Evolutionary conservation across 2,329 filamentous ascomycete species (phyloP).

Genomic region (Colletotrichum magnum): DNA sequence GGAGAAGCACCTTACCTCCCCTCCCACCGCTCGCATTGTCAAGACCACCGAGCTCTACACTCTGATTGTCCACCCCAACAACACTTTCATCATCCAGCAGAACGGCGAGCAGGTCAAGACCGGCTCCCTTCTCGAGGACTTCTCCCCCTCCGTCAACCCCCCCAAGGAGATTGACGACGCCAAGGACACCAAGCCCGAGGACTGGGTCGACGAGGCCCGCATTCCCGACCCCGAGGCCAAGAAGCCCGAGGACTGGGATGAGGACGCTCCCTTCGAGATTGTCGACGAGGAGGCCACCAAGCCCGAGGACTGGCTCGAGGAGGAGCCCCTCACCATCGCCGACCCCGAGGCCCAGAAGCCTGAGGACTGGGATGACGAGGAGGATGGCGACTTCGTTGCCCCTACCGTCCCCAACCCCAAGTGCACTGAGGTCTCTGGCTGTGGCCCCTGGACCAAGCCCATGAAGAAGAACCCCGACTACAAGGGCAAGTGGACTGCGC

Average conservation of each 20-base stretch:
- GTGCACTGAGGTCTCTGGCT: conserved; percentile 93
- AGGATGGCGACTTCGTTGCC: conserved; percentile 97
- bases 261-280: conserved; percentile 97
- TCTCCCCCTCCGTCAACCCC: conserved; percentile 93
- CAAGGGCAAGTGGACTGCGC: conserved; percentile 99
- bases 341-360: conserved; percentile 98
- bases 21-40: conserved; percentile 87
- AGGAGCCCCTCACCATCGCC: conserved; percentile 84
- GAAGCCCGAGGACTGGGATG: conserved; percentile 99
- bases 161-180: conserved; percentile 93
- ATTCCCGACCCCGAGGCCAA: conserved; percentile 93
- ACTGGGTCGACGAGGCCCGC: conserved; percentile 95
- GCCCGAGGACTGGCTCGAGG: conserved; percentile 96
- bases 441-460: conserved; percentile 92
- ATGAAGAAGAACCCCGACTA: conserved; percentile 95
- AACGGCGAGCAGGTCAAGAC: conserved; percentile 91
- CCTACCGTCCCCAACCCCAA: conserved; percentile 96
- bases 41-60: conserved; percentile 98
- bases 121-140: conserved; percentile 94
- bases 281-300: conserved; percentile 91
- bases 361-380: conserved; percentile 99
- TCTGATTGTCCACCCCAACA: conserved; percentile 95
- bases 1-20: conserved; percentile 95
- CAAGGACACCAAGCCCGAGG: conserved; percentile 92
- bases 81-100: conserved; percentile 93